These are phyloP conservation scores for Citrus trifoliata DNA, from an alignment of 345 rosid species.

Conservation along the genomic window DNA sequence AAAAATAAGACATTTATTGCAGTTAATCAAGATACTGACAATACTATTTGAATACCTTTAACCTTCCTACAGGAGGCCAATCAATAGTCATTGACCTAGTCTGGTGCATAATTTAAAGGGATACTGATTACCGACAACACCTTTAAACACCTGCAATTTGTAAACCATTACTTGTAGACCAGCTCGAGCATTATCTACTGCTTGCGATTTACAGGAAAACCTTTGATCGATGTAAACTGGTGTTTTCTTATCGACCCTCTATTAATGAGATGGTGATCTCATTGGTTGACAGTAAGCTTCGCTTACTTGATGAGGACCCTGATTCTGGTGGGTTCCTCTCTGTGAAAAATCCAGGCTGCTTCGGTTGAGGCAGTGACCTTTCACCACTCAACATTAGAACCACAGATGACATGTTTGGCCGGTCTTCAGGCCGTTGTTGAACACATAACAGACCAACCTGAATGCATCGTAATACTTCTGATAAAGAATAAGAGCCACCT, in stretches of 20 bases:
- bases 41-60: too few species aligned
- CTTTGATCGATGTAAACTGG: background rate
- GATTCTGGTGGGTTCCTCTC: conserved; percentile 18
- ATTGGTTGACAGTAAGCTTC: conserved; percentile 8
- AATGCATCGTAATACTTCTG: background rate
- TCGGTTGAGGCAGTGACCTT: conserved; percentile 19
- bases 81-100: too few species aligned
- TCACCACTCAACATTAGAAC: too few species aligned
- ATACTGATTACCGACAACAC: too few species aligned
- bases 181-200: background rate
- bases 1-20: too few species aligned
- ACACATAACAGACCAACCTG: too few species aligned
- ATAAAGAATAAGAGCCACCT: background rate
- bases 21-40: too few species aligned
- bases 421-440: too few species aligned
- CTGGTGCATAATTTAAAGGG: too few species aligned
- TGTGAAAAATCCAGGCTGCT: conserved; percentile 30
- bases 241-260: conserved; percentile 7
- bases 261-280: conserved; percentile 16
- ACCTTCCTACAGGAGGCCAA: too few species aligned
- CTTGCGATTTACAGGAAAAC: background rate
- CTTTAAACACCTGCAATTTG: background rate
- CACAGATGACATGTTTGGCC: too few species aligned
- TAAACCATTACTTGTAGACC: background rate
- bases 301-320: conserved; percentile 8